phyloP scores from a whole-genome alignment of 495 filamentous ascomycete genomes.

The Aspergillus bridgeri region DNA sequence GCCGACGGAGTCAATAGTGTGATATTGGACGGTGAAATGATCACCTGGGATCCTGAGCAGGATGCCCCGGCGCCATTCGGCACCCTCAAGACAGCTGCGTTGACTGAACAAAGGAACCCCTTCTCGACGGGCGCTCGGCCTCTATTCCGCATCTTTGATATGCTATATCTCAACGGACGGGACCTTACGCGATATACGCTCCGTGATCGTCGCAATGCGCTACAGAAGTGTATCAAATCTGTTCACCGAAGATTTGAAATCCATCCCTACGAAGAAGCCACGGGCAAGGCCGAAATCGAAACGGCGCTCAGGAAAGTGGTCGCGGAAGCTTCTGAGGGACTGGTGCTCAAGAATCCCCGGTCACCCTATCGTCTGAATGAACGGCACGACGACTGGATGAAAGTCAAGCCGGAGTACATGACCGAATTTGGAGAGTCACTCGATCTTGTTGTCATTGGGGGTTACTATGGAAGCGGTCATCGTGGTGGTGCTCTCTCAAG shows the following conservation, averaged over 20 bases:
- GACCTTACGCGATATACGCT: conserved; percentile 79
- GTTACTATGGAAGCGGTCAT: conserved; percentile 85
- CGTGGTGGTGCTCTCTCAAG: conserved; percentile 79
- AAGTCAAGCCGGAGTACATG: conserved; percentile 99
- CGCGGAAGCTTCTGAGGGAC: conserved; percentile 81
- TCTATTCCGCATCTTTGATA: conserved; percentile 83
- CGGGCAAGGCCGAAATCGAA: conserved; percentile 68
- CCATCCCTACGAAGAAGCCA: conserved; percentile 68
- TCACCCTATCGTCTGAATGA: conserved; percentile 84
- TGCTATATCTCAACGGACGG: conserved; percentile 79
- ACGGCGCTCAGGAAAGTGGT: conserved; percentile 75
- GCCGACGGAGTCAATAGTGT: conserved; percentile 72
- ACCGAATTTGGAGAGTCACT: conserved; percentile 91
- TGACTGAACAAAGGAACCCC: conserved; percentile 77
- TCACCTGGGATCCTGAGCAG: conserved; percentile 91
- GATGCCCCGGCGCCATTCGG: conserved; percentile 87
- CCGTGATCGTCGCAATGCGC: conserved; percentile 72
- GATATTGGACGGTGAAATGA: conserved; percentile 97
- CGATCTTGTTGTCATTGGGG: conserved; percentile 84
- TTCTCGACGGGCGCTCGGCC: conserved; percentile 72
- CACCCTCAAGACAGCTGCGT: conserved; percentile 86
- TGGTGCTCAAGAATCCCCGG: conserved; percentile 91
- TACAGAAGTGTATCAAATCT: conserved; percentile 61
- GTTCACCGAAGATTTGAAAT: conserved; percentile 78
- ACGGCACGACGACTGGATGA: conserved; percentile 96